Evolutionary conservation across 495 filamentous ascomycete genomes (phyloP).

Genomic region (Aspergillus sparsus): DNA sequence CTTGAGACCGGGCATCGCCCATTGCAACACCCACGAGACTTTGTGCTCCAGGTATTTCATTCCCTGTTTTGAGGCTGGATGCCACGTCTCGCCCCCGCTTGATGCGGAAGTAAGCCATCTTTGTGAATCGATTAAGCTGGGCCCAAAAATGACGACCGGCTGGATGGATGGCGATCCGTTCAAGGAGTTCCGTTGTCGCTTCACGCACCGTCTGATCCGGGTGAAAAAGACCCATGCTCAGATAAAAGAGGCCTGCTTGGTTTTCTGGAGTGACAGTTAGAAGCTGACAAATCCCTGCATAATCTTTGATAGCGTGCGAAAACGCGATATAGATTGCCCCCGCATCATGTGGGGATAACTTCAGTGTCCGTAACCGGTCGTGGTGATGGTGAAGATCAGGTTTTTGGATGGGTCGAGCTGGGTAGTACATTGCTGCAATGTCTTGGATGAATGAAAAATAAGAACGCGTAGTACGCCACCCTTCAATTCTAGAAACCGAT

Average conservation of each 20-base stretch:
- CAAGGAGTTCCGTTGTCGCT: conserved; percentile 75
- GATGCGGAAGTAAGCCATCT: conserved; percentile 72
- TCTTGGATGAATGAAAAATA: conserved; percentile 95
- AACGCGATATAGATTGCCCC: conserved; percentile 82
- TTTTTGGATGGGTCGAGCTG: conserved; percentile 72
- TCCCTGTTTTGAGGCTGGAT: conserved; percentile 15
- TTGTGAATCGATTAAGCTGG: conserved; percentile 81
- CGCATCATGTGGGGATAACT: conserved; percentile 67
- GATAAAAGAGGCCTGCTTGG: conserved; percentile 87
- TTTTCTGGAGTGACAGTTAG: conserved; percentile 82
- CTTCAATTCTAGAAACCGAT: conserved; percentile 89
- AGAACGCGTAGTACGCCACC: conserved; percentile 90
- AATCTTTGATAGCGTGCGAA: conserved; percentile 70
- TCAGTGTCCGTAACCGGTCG: conserved; percentile 79
- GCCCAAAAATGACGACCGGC: conserved; percentile 94
- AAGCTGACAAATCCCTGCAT: conserved; percentile 88
- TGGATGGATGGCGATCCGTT: conserved; percentile 80
- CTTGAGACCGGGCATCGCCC: conserved; percentile 25
- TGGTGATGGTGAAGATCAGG: conserved; percentile 90
- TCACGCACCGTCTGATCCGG: conserved; percentile 75
- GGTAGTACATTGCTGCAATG: conserved; percentile 52
- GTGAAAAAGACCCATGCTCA: conserved; percentile 93
- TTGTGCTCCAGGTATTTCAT: conserved; percentile 33
- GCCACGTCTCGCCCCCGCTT: conserved; percentile 61
- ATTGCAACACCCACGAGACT: conserved; percentile 45